phyloP scores from a whole-genome alignment of 1,284 basidiomycete species.

The Sphagnurus paluster region DNA sequence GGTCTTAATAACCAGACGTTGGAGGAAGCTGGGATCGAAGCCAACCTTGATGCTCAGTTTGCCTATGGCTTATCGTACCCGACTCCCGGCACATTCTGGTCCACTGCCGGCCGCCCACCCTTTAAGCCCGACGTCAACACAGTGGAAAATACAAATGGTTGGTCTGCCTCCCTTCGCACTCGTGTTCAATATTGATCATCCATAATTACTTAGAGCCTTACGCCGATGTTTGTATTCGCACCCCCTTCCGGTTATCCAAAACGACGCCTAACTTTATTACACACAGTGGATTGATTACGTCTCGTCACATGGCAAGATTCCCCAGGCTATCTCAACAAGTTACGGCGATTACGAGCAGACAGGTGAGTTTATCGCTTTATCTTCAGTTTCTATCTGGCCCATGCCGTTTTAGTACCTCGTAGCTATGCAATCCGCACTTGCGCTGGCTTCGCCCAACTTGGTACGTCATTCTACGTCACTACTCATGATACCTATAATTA shows the following conservation, averaged over 20 bases:
- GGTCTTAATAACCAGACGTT: slow-evolving; percentile 63
- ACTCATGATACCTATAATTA: neutral
- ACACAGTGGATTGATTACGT: slow-evolving; percentile 59
- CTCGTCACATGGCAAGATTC: slow-evolving; percentile 37
- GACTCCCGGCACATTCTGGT: slow-evolving; percentile 33
- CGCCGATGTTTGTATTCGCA: no score
- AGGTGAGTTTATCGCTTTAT: no score
- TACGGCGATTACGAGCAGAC: slow-evolving; percentile 76
- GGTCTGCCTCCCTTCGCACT: no score
- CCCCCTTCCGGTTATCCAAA: no score
- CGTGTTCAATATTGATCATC: no score
- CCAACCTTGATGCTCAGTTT: slow-evolving; percentile 71
- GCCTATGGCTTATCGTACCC: slow-evolving; percentile 61
- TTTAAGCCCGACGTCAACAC: slow-evolving; percentile 49
- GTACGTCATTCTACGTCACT: slow-evolving; percentile 38
- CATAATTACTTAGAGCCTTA: no score
- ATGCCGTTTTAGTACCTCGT: slow-evolving; percentile 47
- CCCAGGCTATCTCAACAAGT: slow-evolving; percentile 62
- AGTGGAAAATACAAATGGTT: slow-evolving; percentile 54
- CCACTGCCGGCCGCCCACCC: slow-evolving; percentile 50
- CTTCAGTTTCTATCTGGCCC: no score
- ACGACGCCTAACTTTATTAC: no score
- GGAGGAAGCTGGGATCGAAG: slow-evolving; percentile 60
- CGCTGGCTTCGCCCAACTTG: slow-evolving; percentile 61
- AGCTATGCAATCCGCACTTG: slow-evolving; percentile 67